Evolutionary conservation across 441 rosid species (phyloP), one percentile per base, ranked within the genome.

Genomic region (Croton laevigatus): DNA sequence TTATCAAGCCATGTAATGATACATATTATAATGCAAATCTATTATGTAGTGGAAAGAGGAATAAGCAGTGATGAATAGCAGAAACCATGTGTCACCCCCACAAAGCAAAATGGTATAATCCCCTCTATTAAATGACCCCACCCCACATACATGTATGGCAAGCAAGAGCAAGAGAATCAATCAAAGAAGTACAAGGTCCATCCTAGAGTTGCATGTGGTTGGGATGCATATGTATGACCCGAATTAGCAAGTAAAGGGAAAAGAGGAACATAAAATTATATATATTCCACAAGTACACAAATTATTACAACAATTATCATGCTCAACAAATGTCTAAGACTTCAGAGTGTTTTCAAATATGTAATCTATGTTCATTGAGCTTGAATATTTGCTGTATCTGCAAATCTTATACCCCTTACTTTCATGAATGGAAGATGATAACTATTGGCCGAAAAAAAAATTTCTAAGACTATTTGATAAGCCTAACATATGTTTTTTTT

Each of bases 1-100:
- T 79, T 82, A 78, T 84, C 85, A 44, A 69, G 48, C 65, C 64
- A 49, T 20, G 32, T 27, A 27, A 60, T 71, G 42, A 36, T 67
- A 16, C 51, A 81, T 66, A 70, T 74, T 72, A 78, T 73, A 73
- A 36, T 69, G 59, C 66, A 27, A 49, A 54, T 49, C 62, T 57
- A 45, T 58, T 49, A 16, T 61, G 73, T 69, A 32, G 19, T 61
- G n/a, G 22, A 22, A 5, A 12, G 37, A 11, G 27, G 12, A 32
- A 70, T 36, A 38, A 40, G 65, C 65, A 55, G 42, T 11, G 49
- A 67, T 44, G 67, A 46, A 66, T 44, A 36, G 61, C 65, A 61
- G 59, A 20, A 59, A 23, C 46, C 55, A 42, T 42, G 37, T 38
- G 68, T 69, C 71, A 69, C 19, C 12, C 40, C 0, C 32, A 46